Conservation (phyloP, 192 early-diverging fungal genomes). For the Gigaspora rosea region DNA sequence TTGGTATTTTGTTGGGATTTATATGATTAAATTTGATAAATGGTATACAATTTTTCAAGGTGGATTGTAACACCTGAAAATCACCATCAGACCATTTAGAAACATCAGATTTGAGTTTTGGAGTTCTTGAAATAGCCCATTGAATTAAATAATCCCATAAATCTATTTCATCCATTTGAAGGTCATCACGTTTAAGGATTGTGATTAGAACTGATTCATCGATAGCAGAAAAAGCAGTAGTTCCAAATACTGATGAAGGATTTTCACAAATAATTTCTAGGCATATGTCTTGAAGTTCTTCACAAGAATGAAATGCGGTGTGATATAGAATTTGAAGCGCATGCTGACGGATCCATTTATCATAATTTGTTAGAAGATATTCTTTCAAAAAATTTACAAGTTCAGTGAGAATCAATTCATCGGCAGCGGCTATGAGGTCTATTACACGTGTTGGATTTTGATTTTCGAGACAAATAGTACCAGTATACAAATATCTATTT, state of each 20-base stretch:
- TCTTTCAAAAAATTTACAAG: background rate
- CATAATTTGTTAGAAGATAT: background rate
- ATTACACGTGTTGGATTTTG: background rate
- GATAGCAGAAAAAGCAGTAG: background rate
- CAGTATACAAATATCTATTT: slow-evolving; percentile 6
- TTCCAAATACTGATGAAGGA: background rate
- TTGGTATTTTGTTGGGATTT: slow-evolving; percentile 1
- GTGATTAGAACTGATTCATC: slow-evolving; percentile 4
- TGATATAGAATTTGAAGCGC: background rate
- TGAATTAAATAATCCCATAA: slow-evolving; percentile 21
- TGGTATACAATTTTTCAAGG: background rate
- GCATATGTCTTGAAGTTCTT: background rate
- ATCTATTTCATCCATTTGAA: slow-evolving; percentile 17
- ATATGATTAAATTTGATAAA: slow-evolving; percentile 12
- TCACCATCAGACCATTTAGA: background rate
- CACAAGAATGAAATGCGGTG: background rate
- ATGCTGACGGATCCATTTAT: background rate
- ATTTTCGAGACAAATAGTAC: background rate
- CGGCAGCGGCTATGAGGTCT: background rate
- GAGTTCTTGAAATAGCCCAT: slow-evolving; percentile 1
- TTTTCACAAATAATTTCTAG: background rate
- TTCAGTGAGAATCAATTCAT: slow-evolving; percentile 5
- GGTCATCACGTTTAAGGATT: slow-evolving; percentile 8
- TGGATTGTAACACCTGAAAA: background rate
- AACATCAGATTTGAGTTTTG: background rate